Percentiles rank a stretch among this genome's conserved stretches.
phyloP scores from a whole-genome alignment of 2,329 filamentous ascomycete genomes.

The Calonectria henricotiae region DNA sequence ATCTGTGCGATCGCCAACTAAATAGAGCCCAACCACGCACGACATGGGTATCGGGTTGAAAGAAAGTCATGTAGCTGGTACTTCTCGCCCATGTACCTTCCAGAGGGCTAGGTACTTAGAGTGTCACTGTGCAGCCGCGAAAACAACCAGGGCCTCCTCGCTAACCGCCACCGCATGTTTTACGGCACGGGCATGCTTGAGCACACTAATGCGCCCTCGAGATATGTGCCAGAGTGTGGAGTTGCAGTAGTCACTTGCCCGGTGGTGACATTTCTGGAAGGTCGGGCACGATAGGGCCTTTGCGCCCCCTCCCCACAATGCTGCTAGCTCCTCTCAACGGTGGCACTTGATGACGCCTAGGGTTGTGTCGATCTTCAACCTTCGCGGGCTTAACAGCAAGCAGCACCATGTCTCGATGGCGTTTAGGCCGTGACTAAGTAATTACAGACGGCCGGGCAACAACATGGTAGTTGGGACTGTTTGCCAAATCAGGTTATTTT shows the following conservation, averaged over 20 bases:
- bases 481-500: constrained; percentile 3
- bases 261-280: constrained; percentile 1
- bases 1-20: background rate
- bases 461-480: background rate
- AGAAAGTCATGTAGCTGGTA: constrained; percentile 4
- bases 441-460: background rate
- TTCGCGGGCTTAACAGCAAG: constrained; percentile 4
- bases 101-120: background rate
- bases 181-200: background rate
- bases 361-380: constrained; percentile 22
- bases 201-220: background rate
- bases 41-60: background rate
- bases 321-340: background rate
- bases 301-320: background rate
- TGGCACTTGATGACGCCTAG: background rate
- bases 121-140: constrained; percentile 6
- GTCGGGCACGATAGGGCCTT: background rate
- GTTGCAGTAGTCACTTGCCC: constrained; percentile 3
- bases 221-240: background rate
- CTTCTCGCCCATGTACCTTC: background rate
- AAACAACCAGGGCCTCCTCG: background rate
- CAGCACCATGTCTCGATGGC: constrained; percentile 1
- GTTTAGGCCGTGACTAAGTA: constrained; percentile 7
- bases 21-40: background rate
- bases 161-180: constrained; percentile 2